Percentiles rank a stretch among this genome's conserved stretches.
phyloP scores from a whole-genome alignment of 2,329 filamentous ascomycete species.

The Pezicula neosporulosa region DNA sequence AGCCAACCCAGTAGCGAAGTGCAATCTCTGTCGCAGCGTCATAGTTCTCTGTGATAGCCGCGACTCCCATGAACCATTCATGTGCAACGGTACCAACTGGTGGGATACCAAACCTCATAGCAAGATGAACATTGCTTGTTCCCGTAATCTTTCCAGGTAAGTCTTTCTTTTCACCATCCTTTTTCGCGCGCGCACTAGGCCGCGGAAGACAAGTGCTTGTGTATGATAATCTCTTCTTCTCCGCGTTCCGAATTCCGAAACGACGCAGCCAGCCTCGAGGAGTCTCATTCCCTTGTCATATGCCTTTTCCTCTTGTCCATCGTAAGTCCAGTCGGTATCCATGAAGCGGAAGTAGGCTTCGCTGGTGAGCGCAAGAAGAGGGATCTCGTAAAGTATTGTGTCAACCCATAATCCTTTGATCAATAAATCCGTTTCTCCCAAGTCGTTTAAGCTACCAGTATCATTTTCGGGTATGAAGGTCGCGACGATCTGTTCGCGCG shows the following conservation, averaged over 20 bases:
- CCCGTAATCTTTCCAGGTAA: constrained; percentile 74
- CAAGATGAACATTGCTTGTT: constrained; percentile 95
- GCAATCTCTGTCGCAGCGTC: constrained; percentile 79
- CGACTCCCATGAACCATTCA: constrained; percentile 99
- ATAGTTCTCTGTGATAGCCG: constrained; percentile 86
- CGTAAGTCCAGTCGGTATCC: constrained; percentile 88
- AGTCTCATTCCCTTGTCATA: constrained; percentile 76
- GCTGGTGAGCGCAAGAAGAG: constrained; percentile 83
- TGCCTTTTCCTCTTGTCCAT: constrained; percentile 81
- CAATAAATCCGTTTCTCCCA: constrained; percentile 73
- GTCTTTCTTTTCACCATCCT: constrained; percentile 62
- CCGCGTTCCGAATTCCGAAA: constrained; percentile 92
- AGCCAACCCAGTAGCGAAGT: constrained; percentile 83
- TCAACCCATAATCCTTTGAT: constrained; percentile 87
- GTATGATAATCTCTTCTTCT: constrained; percentile 91
- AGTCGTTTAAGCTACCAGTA: constrained; percentile 58
- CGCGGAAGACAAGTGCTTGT: constrained; percentile 86
- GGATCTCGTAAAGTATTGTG: constrained; percentile 97
- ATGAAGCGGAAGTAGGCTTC: constrained; percentile 98
- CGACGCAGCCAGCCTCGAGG: constrained; percentile 77
- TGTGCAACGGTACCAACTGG: constrained; percentile 91
- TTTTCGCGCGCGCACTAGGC: constrained; percentile 75
- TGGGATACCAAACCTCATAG: constrained; percentile 82
- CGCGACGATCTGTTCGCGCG: constrained; percentile 73
- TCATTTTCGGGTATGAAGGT: constrained; percentile 49